These are phyloP conservation scores for Amauroascus verrucosus DNA, from an alignment of 2,329 filamentous ascomycete species.

Conservation along the genomic window DNA sequence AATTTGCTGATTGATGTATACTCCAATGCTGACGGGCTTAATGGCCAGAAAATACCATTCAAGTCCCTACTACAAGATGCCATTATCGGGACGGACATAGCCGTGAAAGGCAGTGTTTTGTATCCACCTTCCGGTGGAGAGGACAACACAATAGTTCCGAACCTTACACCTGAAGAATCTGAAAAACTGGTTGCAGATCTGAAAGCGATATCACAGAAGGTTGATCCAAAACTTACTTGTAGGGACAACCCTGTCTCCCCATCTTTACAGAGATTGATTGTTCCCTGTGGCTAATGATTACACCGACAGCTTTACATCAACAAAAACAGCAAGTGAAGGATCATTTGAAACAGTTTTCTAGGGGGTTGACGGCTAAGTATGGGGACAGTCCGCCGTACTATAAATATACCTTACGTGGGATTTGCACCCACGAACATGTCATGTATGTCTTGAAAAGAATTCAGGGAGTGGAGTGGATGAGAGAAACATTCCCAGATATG, in stretches of 20 bases:
- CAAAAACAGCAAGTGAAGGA: constrained; percentile 34
- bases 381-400: constrained; percentile 33
- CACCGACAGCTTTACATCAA: constrained; percentile 30
- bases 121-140: constrained; percentile 9
- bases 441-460: constrained; percentile 45
- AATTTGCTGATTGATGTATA: constrained; percentile 26
- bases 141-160: constrained; percentile 9
- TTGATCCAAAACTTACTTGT: constrained; percentile 36
- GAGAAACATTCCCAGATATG: background rate
- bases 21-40: constrained; percentile 19
- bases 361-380: constrained; percentile 36
- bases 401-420: constrained; percentile 48
- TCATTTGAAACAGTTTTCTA: constrained; percentile 36
- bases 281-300: background rate
- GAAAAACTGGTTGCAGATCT: constrained; percentile 28
- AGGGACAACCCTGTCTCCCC: constrained; percentile 4
- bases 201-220: constrained; percentile 27
- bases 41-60: constrained; percentile 20
- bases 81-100: constrained; percentile 24
- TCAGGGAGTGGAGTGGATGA: constrained; percentile 4
- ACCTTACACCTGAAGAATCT: constrained; percentile 11
- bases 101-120: constrained; percentile 19
- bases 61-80: constrained; percentile 30
- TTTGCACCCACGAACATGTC: constrained; percentile 48
- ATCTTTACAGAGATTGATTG: background rate